Evolutionary conservation across 257 asterid genomes (phyloP), one percentile per base, ranked within the genome.

Genomic region (Plantago ovata): DNA sequence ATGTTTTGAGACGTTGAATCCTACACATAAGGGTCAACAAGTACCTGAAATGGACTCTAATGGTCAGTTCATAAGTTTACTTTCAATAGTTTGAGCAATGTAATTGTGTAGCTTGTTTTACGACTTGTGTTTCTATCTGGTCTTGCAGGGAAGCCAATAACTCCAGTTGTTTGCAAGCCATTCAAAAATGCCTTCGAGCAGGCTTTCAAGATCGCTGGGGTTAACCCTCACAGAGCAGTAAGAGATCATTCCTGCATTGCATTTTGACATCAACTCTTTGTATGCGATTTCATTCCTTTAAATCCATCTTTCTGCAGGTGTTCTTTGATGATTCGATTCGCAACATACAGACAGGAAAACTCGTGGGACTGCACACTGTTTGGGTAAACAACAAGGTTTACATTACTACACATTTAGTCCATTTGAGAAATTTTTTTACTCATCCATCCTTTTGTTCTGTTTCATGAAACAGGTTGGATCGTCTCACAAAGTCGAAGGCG

Each of bases 251-350:
- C 4, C 21, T 24, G 22, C 51, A 16, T 16, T 42, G 28, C 10
- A 33, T 16, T 60, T 38, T 23, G 1, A 39, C 11, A 1, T 23
- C 60, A 32, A 3, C 16, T 15, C 21, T 9, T 19, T 15, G 6
- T 16, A 13, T 21, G n/a, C 32, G 40, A 62, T 61, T 21, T 70
- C 21, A 19, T 53, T 16, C 53, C 32, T 38, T 9, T 41, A 22
- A 9, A 28, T 9, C 48, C 58, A 18, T 50, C 64, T 69, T 61
- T 63, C n/a, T n/a, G n/a, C 83, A 91, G 95, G 28, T 91, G 28
- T 87, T 87, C 83, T 87, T 91, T 50, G 98, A 91, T 62, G 96
- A 91, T 72, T 84, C 95, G 0, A 73, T 91, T 50, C 87, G 95
- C 64, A 91, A 91, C 61, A 69, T 87, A 42, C 91, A 87, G 75